phyloP scores from a whole-genome alignment of 495 filamentous ascomycete genomes.

The Aspergillus bridgeri region DNA sequence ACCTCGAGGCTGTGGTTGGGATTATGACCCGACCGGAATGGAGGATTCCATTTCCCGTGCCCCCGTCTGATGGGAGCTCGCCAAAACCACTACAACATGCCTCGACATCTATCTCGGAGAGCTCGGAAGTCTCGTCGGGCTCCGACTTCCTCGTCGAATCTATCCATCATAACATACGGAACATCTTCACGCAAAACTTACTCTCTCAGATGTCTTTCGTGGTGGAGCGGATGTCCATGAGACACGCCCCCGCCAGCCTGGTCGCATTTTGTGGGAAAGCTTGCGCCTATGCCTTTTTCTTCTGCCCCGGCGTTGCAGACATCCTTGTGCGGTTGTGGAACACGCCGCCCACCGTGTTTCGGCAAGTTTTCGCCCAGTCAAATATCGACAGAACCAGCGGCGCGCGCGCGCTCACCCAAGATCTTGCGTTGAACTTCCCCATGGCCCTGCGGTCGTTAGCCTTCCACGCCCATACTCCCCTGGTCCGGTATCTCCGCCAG shows the following conservation, averaged over 20 bases:
- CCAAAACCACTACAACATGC: conserved; percentile 33
- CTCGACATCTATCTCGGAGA: conserved; percentile 39
- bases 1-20: conserved; percentile 75
- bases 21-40: conserved; percentile 95
- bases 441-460: conserved; percentile 63
- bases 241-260: conserved; percentile 85
- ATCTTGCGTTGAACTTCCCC: conserved; percentile 71
- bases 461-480: conserved; percentile 63
- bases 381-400: conserved; percentile 43
- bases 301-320: conserved; percentile 85
- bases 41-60: conserved; percentile 63
- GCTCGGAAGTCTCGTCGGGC: conserved; percentile 42
- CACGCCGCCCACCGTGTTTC: conserved; percentile 59
- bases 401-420: conserved; percentile 39
- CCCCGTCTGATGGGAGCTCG: conserved; percentile 22
- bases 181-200: conserved; percentile 83
- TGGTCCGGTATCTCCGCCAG: conserved; percentile 63
- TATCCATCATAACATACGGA: conserved; percentile 89
- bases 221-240: conserved; percentile 86
- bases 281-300: conserved; percentile 94
- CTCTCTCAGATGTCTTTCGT: conserved; percentile 84
- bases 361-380: conserved; percentile 67
- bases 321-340: conserved; percentile 83
- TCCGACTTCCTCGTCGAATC: conserved; percentile 86
- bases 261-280: conserved; percentile 94